A percentile compares a stretch with the other conserved stretches of the same genome.
These are phyloP conservation scores for Lecanicillium sp. DNA, from an alignment of 2,329 filamentous ascomycete genomes.

Conservation along the genomic window DNA sequence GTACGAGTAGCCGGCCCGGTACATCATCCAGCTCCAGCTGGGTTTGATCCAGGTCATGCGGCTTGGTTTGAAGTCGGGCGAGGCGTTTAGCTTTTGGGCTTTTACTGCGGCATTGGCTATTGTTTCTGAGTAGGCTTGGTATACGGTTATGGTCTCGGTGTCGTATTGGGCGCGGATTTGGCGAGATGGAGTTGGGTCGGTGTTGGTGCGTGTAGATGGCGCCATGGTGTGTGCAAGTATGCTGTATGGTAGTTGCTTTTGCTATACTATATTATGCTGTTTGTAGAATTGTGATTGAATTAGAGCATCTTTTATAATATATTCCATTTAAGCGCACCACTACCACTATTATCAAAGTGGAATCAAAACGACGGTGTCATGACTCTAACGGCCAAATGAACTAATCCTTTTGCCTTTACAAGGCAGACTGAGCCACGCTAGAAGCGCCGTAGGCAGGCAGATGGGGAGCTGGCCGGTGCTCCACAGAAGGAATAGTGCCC, in stretches of 20 bases:
- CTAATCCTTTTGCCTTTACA: too few relatives aligned
- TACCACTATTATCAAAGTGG: too few relatives aligned
- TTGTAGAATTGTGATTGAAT: not conserved
- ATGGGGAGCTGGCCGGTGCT: too few relatives aligned
- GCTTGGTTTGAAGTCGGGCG: constrained; percentile 39
- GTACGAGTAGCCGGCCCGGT: constrained; percentile 50
- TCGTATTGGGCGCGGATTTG: constrained; percentile 46
- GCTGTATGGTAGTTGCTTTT: not conserved
- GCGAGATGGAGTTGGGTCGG: constrained; percentile 26
- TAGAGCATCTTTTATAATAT: not conserved
- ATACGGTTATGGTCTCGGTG: constrained; percentile 46
- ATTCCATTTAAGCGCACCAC: too few relatives aligned
- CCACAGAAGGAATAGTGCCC: too few relatives aligned
- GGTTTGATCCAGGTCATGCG: constrained; percentile 62
- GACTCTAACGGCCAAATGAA: too few relatives aligned
- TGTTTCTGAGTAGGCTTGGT: constrained; percentile 48
- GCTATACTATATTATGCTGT: not conserved
- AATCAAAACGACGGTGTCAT: too few relatives aligned
- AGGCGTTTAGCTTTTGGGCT: constrained; percentile 42
- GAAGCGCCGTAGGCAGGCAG: too few relatives aligned
- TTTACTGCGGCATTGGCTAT: constrained; percentile 46
- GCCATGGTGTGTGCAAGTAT: not conserved
- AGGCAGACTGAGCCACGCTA: too few relatives aligned
- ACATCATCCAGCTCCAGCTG: constrained; percentile 56
- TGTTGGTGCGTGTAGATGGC: not conserved